A percentile compares a stretch with the other conserved stretches of the same genome.
Conservation (phyloP, 768 basidiomycete genomes). For the Boletellus emodensis region DNA sequence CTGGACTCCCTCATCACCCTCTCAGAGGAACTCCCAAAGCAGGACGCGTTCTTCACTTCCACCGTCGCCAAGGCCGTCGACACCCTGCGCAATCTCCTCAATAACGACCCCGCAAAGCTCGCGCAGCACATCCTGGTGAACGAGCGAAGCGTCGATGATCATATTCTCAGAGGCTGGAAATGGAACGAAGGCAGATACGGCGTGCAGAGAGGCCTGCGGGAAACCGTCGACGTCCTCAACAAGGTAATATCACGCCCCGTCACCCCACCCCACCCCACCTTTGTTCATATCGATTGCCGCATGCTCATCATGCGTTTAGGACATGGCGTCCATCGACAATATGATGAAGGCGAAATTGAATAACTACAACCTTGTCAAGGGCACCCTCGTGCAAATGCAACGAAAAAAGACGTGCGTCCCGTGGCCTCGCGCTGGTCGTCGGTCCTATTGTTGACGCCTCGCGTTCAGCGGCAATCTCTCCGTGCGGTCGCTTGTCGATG, state of each 20-base stretch:
- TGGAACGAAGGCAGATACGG: constrained; percentile 96
- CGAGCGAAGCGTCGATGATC: constrained; percentile 73
- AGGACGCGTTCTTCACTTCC: constrained; percentile 81
- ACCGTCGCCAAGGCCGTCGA: constrained; percentile 92
- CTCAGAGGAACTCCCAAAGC: constrained; percentile 91
- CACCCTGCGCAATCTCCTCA: constrained; percentile 83
- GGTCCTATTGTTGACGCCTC: constrained; percentile 3
- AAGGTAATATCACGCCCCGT: constrained; percentile 51
- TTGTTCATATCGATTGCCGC: constrained; percentile 20
- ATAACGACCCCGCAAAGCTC: constrained; percentile 78
- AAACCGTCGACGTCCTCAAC: constrained; percentile 79
- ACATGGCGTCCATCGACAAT: constrained; percentile 92
- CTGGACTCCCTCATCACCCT: constrained; percentile 83
- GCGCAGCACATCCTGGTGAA: constrained; percentile 75
- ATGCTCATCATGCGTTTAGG: constrained; percentile 41
- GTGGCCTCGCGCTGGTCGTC: background rate
- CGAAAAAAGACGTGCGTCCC: constrained; percentile 82
- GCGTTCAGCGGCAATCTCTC: constrained; percentile 85
- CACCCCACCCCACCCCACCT: constrained; percentile 10
- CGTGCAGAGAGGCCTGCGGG: constrained; percentile 72
- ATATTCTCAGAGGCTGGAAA: constrained; percentile 76
- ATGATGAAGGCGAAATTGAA: constrained; percentile 89
- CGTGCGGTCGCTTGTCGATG: constrained; percentile 77
- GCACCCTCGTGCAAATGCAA: constrained; percentile 85
- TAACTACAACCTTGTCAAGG: constrained; percentile 92